Percentiles rank a stretch among this genome's conserved stretches.
Conservation (phyloP, 2,329 filamentous ascomycete genomes). For the Colletotrichum lentis region DNA sequence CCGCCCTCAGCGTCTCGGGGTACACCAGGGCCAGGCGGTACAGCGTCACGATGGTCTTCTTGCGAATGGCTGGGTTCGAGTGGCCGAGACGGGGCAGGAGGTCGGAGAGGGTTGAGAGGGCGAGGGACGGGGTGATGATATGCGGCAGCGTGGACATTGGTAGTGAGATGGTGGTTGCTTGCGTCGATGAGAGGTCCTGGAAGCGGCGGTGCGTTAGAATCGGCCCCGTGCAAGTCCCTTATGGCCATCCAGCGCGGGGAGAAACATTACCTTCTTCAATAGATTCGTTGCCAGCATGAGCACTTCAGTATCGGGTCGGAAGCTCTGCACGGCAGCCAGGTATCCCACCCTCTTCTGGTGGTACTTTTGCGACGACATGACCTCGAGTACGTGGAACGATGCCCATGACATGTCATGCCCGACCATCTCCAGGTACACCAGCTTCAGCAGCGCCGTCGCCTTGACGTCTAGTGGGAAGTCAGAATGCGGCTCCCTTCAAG, state of each 20-base stretch:
- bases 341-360: conserved; percentile 96
- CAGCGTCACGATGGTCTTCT: conserved; percentile 94
- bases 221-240: background rate
- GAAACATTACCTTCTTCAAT: conserved; percentile 78
- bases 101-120: conserved; percentile 87
- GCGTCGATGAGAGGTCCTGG: conserved; percentile 76
- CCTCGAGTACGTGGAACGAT: conserved; percentile 96
- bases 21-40: conserved; percentile 96
- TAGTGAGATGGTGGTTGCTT: conserved; percentile 80
- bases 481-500: conserved; percentile 10
- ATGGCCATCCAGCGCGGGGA: background rate
- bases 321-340: conserved; percentile 93
- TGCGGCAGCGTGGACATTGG: conserved; percentile 92
- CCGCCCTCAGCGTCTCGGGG: conserved; percentile 87
- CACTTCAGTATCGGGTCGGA: conserved; percentile 93
- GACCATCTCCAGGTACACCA: conserved; percentile 98
- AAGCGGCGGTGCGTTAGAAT: conserved; percentile 37
- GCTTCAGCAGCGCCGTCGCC: conserved; percentile 92
- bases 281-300: conserved; percentile 97
- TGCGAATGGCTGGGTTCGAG: conserved; percentile 83
- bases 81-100: conserved; percentile 86
- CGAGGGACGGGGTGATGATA: conserved; percentile 90
- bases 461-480: conserved; percentile 76
- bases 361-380: conserved; percentile 97
- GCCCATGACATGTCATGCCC: conserved; percentile 99